Conservation (phyloP, 2,329 filamentous ascomycete genomes). For the Dothistroma pini region DNA sequence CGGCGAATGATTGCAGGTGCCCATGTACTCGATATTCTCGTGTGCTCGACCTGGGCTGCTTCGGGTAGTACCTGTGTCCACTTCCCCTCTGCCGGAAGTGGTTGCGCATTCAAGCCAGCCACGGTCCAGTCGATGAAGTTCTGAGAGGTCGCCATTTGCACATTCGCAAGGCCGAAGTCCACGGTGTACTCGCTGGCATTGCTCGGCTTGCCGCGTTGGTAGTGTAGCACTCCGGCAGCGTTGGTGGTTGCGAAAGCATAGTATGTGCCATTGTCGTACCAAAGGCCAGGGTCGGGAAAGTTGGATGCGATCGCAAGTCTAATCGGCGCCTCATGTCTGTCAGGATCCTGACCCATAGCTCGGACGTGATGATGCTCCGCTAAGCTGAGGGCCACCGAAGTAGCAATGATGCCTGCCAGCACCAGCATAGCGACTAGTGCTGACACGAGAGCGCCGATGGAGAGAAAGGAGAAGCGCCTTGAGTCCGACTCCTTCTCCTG, state of each 20-base stretch:
- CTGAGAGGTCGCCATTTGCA: constrained; percentile 39
- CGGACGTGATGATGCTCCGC: neutral
- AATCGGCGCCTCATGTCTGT: constrained; percentile 15
- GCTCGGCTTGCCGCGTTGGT: constrained; percentile 10
- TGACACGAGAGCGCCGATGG: constrained; percentile 23
- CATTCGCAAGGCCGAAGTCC: constrained; percentile 28
- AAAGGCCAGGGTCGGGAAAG: constrained; percentile 39
- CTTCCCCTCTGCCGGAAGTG: constrained; percentile 19
- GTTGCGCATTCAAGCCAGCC: constrained; percentile 15
- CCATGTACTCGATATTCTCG: constrained; percentile 24
- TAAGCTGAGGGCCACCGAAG: constrained; percentile 22
- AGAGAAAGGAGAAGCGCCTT: constrained; percentile 28
- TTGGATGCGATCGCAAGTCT: constrained; percentile 31
- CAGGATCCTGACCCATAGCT: neutral
- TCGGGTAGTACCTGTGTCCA: constrained; percentile 8
- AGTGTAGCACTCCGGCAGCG: constrained; percentile 30
- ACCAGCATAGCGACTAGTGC: constrained; percentile 17
- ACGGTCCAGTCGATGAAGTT: constrained; percentile 37
- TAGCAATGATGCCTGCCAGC: constrained; percentile 25
- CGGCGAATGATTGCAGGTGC: constrained; percentile 32
- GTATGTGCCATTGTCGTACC: constrained; percentile 33
- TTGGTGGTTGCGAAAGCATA: constrained; percentile 40
- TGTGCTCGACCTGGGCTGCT: constrained; percentile 2
- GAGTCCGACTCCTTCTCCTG: constrained; percentile 15
- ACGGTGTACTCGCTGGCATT: constrained; percentile 12